A percentile compares a stretch with the other conserved stretches of the same genome.
These are phyloP conservation scores for Mycena galopus DNA, from an alignment of 768 basidiomycete genomes.

Conservation along the genomic window DNA sequence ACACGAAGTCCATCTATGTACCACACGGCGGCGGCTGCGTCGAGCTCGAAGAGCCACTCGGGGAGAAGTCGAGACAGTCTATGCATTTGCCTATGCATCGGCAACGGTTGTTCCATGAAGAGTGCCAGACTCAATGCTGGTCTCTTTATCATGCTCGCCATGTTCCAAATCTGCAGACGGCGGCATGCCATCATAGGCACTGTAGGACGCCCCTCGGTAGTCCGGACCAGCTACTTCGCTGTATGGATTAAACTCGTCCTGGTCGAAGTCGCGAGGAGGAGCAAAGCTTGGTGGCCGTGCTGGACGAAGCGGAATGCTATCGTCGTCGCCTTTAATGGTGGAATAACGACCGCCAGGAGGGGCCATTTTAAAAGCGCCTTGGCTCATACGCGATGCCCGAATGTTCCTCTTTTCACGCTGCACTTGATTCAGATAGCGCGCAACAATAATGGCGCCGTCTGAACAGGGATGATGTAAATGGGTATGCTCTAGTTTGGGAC, in stretches of 20 bases:
- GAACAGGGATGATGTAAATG: constrained; percentile 6
- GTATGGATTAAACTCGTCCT: constrained; percentile 57
- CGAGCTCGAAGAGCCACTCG: no score
- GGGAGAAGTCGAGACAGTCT: not conserved
- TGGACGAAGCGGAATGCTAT: constrained; percentile 27
- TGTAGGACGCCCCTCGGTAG: constrained; percentile 26
- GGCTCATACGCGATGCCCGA: constrained; percentile 51
- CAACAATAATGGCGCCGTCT: constrained; percentile 69
- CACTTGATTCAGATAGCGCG: constrained; percentile 67
- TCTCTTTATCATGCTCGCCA: not conserved
- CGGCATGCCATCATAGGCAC: constrained; percentile 32
- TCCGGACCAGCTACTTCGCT: constrained; percentile 42
- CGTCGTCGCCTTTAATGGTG: constrained; percentile 37
- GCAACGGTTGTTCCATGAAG: not conserved
- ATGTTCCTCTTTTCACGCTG: constrained; percentile 62
- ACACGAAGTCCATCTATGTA: no score
- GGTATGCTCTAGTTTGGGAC: constrained; percentile 2
- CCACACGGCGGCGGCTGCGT: no score
- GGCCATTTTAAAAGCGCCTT: constrained; percentile 53
- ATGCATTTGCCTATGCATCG: not conserved
- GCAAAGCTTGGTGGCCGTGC: constrained; percentile 34
- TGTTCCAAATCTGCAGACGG: constrained; percentile 17
- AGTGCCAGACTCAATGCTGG: not conserved
- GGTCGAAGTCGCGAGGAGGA: constrained; percentile 24
- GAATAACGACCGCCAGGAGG: constrained; percentile 45